Conservation (phyloP, 768 basidiomycete species). For the Rickenella mellea region DNA sequence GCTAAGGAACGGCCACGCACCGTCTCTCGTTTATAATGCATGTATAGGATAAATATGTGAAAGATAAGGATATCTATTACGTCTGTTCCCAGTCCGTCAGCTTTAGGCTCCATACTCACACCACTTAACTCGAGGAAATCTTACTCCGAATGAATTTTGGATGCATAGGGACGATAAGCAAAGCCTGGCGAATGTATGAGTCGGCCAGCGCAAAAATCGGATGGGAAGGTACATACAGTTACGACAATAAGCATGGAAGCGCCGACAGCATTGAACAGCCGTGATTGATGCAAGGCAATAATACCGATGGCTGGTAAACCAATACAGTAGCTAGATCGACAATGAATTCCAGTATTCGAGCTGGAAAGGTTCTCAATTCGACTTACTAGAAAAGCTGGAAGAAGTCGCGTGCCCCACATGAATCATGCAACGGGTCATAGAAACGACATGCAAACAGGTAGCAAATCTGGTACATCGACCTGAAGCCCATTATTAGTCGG, state of each 20-base stretch:
- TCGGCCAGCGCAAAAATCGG: not conserved
- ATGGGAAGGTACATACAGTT: not conserved
- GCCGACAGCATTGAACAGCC: not conserved
- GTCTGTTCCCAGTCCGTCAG: slow-evolving; percentile 26
- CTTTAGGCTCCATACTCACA: not conserved
- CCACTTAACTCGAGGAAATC: slow-evolving; percentile 6
- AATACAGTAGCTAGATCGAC: not conserved
- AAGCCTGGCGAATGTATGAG: not conserved
- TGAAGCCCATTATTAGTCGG: too few species aligned
- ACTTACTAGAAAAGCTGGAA: not conserved
- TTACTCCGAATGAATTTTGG: slow-evolving; percentile 7
- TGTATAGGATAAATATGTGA: slow-evolving; percentile 71
- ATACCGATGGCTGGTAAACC: slow-evolving; percentile 1
- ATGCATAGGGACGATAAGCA: not conserved
- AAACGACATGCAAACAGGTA: not conserved
- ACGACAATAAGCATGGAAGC: not conserved
- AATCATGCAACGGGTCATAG: not conserved
- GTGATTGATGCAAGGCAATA: slow-evolving; percentile 1
- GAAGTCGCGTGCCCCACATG: not conserved
- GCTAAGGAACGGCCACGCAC: too few species aligned
- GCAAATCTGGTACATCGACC: not conserved
- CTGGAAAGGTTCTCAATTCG: not conserved
- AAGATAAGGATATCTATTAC: slow-evolving; percentile 70
- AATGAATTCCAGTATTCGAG: not conserved
- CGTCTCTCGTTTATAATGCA: slow-evolving; percentile 57